These are phyloP conservation scores for Glebionis coronaria DNA, from an alignment of 129 eudicot species.

Conservation along the genomic window DNA sequence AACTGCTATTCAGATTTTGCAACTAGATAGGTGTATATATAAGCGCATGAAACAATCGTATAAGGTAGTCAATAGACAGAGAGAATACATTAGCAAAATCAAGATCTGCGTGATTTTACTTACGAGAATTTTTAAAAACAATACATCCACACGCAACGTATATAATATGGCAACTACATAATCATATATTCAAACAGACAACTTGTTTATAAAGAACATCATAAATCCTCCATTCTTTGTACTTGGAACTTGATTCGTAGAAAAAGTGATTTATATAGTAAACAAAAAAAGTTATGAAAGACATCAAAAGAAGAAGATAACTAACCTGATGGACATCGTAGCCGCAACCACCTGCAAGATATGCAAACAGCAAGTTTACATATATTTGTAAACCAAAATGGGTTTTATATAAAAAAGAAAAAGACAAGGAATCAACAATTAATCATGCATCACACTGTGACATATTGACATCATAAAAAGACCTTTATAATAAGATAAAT, in stretches of 20 bases:
- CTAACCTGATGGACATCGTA: slow-evolving; percentile 62
- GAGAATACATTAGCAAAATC: too few species aligned
- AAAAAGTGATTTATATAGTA: neutral
- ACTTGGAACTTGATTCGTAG: slow-evolving; percentile 2
- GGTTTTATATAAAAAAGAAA: neutral
- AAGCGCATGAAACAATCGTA: neutral
- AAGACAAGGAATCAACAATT: slow-evolving; percentile 1
- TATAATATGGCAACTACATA: slow-evolving; percentile 9
- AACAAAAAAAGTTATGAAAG: neutral
- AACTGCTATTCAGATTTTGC: neutral
- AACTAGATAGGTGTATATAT: neutral
- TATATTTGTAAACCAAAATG: slow-evolving; percentile 4
- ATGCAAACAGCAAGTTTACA: slow-evolving; percentile 12
- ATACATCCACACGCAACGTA: neutral
- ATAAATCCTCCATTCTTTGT: slow-evolving; percentile 4
- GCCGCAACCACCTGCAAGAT: slow-evolving; percentile 81
- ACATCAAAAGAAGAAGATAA: neutral
- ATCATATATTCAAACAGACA: neutral
- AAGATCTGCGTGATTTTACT: too few species aligned
- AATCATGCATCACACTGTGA: neutral
- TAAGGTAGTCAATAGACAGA: too few species aligned
- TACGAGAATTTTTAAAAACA: neutral
- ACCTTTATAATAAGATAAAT: neutral
- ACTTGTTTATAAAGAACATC: neutral
- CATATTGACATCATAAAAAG: neutral